A percentile compares a stretch with the other conserved stretches of the same genome.
These are phyloP conservation scores for Coemansia sp. DNA, from an alignment of 192 early-diverging fungal species.

Conservation along the genomic window DNA sequence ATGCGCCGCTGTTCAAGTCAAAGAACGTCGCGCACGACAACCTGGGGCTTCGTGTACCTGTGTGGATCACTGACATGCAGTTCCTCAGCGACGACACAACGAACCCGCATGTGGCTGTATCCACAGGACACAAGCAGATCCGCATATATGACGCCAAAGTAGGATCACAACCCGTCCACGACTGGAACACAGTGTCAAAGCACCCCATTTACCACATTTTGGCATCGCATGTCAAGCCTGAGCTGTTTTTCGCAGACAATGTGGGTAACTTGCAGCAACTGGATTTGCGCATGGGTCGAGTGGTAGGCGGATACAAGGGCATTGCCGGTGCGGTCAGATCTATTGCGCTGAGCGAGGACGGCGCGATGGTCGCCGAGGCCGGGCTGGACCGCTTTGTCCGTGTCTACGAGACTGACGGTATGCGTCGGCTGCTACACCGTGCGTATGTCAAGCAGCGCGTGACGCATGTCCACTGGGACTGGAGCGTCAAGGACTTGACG, in stretches of 20 bases:
- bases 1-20: constrained; percentile 67
- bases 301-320: constrained; percentile 65
- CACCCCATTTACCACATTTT: constrained; percentile 63
- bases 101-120: constrained; percentile 58
- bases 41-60: constrained; percentile 78
- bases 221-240: constrained; percentile 51
- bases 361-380: constrained; percentile 60
- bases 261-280: constrained; percentile 61
- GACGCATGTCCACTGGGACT: constrained; percentile 65
- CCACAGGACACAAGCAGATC: constrained; percentile 74
- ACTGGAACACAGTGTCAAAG: constrained; percentile 60
- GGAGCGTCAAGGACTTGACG: constrained; percentile 41
- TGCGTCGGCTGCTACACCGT: constrained; percentile 58
- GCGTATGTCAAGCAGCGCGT: constrained; percentile 79
- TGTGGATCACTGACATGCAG: constrained; percentile 85
- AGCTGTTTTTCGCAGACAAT: constrained; percentile 68
- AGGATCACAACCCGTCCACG: constrained; percentile 67
- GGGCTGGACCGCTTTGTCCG: constrained; percentile 77
- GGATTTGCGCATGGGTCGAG: constrained; percentile 60
- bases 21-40: constrained; percentile 84
- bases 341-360: constrained; percentile 60
- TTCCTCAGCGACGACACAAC: constrained; percentile 59
- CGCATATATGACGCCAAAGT: constrained; percentile 80
- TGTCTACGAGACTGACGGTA: constrained; percentile 64
- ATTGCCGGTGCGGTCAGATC: constrained; percentile 41